Percentiles rank a stretch among this genome's conserved stretches.
Conservation (phyloP, 225 moss, liverwort and hornwort genomes). For the Polytrichum commune region DNA sequence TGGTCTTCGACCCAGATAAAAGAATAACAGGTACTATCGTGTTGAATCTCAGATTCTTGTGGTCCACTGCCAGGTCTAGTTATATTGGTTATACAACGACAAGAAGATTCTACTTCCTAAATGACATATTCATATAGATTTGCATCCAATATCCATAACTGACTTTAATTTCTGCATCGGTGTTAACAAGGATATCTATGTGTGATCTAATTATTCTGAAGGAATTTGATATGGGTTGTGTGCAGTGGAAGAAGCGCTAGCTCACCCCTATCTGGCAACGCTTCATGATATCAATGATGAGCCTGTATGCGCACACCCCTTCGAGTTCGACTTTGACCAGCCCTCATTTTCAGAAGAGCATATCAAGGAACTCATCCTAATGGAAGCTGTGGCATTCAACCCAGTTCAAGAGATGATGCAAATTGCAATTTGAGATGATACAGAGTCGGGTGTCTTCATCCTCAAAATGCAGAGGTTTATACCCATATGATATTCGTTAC, state of each 20-base stretch:
- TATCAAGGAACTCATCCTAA: conserved; percentile 55
- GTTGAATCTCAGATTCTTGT: no score
- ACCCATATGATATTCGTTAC: no score
- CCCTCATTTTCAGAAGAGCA: conserved; percentile 51
- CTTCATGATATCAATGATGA: conserved; percentile 59
- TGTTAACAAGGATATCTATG: no score
- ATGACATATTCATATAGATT: no score
- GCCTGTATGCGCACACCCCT: conserved; percentile 27
- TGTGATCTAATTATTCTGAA: background rate
- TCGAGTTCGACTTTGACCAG: conserved; percentile 47
- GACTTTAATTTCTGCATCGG: no score
- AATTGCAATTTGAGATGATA: background rate
- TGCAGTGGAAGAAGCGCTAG: conserved; percentile 57
- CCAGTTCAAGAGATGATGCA: conserved; percentile 11
- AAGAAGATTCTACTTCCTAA: no score
- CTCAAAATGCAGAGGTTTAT: background rate
- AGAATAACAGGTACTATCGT: conserved; percentile 48
- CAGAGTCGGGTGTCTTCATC: background rate
- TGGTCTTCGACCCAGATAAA: conserved; percentile 49
- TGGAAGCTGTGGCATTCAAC: conserved; percentile 36
- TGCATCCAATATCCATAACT: no score
- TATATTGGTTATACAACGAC: no score
- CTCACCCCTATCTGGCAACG: conserved; percentile 48
- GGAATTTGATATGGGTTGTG: background rate
- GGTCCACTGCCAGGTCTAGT: no score